Conservation (phyloP, 805 yeast species). For the Saccharomycopsis sp. region DNA sequence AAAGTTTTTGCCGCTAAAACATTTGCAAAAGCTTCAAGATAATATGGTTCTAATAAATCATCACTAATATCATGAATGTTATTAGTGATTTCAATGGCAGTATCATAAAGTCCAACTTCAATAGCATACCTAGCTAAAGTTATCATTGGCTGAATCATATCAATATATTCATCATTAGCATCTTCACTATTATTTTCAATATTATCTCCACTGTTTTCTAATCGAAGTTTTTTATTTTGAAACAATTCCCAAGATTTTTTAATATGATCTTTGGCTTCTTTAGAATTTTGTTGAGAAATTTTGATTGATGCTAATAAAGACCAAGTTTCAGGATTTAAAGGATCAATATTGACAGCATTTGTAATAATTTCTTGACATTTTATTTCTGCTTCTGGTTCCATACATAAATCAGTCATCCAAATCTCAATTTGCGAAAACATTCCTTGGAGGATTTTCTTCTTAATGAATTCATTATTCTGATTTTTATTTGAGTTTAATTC, state of each 20-base stretch:
- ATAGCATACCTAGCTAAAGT: conserved; percentile 65
- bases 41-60: conserved; percentile 68
- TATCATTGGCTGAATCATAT: conserved; percentile 61
- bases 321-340: conserved; percentile 67
- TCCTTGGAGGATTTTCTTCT: conserved; percentile 66
- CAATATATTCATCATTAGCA: conserved; percentile 44
- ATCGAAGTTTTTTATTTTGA: conserved; percentile 34
- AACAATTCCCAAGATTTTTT: conserved; percentile 64
- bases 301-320: conserved; percentile 76
- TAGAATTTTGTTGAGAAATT: conserved; percentile 69
- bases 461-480: conserved; percentile 29
- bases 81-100: conserved; percentile 53
- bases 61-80: conserved; percentile 74
- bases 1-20: conserved; percentile 35
- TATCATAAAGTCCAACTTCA: conserved; percentile 65
- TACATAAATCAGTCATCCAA: conserved; percentile 97
- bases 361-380: conserved; percentile 66
- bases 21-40: conserved; percentile 73
- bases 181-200: conserved; percentile 24
- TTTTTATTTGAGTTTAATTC: conserved; percentile 16
- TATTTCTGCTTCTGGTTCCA: conserved; percentile 81
- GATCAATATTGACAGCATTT: conserved; percentile 39
- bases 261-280: conserved; percentile 66
- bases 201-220: conserved; percentile 30
- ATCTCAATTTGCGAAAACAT: conserved; percentile 80